Evolutionary conservation across 352 stramenopile genomes (phyloP).

Genomic region (Phytophthora cryptogea): DNA sequence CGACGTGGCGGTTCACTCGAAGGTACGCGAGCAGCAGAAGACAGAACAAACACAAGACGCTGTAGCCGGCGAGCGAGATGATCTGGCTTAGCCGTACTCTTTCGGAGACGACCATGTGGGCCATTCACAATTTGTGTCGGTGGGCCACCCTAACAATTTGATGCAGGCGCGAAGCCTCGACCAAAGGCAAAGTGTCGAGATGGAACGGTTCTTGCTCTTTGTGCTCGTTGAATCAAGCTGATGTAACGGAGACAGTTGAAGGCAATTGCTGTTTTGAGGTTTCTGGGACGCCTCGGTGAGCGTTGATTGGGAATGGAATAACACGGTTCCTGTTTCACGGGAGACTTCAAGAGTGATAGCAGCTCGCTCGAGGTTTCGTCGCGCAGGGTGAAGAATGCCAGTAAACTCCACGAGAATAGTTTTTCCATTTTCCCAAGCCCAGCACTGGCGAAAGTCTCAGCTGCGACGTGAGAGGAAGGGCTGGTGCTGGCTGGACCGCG

Average conservation of each 20-base stretch:
- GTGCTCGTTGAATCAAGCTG: background rate
- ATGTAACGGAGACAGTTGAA: conserved; percentile 2
- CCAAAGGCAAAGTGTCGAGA: background rate
- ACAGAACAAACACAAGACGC: conserved; percentile 36
- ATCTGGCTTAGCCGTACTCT: conserved; percentile 35
- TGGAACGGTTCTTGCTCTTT: conserved; percentile 5
- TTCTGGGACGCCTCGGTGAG: background rate
- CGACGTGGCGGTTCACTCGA: conserved; percentile 41
- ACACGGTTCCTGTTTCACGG: background rate
- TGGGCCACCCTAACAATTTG: background rate
- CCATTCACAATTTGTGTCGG: conserved; percentile 6
- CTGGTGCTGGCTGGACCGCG: conserved; percentile 12
- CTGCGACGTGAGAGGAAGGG: conserved; percentile 22
- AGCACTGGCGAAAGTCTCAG: conserved; percentile 5
- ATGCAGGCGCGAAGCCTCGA: background rate
- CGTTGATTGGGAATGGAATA: background rate
- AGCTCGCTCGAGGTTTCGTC: conserved; percentile 1
- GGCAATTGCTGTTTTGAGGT: background rate
- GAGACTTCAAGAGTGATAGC: conserved; percentile 25
- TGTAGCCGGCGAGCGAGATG: conserved; percentile 41
- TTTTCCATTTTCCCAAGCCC: conserved; percentile 5
- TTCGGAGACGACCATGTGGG: conserved; percentile 1
- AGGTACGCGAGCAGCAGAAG: conserved; percentile 49
- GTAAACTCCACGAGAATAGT: conserved; percentile 29
- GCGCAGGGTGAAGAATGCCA: conserved; percentile 11